phyloP scores from a whole-genome alignment of 1,139 yeast genomes.

The Debaryomyces sp. region DNA sequence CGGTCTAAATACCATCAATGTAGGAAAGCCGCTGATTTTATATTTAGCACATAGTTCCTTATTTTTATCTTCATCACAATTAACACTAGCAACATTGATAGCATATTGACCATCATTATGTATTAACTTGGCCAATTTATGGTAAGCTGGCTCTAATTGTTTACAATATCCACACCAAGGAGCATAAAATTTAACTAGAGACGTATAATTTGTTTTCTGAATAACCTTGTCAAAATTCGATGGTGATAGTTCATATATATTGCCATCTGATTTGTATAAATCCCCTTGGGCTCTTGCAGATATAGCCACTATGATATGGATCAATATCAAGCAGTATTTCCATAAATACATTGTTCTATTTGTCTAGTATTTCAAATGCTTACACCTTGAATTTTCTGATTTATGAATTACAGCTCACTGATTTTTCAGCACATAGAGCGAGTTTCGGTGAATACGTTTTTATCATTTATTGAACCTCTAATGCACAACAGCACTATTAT shows the following conservation, averaged over 20 bases:
- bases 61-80: slow-evolving; percentile 76
- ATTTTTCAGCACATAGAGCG: neutral
- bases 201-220: slow-evolving; percentile 68
- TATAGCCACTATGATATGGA: neutral
- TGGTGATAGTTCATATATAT: slow-evolving; percentile 60
- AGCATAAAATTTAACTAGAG: slow-evolving; percentile 90
- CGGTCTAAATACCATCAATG: slow-evolving; percentile 79
- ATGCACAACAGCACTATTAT: neutral
- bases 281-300: slow-evolving; percentile 14
- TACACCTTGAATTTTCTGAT: neutral
- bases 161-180: slow-evolving; percentile 95
- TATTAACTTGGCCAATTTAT: slow-evolving; percentile 63
- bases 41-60: slow-evolving; percentile 70
- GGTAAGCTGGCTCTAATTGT: slow-evolving; percentile 56
- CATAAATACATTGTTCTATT: slow-evolving; percentile 1
- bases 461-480: neutral
- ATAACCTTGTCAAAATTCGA: slow-evolving; percentile 67
- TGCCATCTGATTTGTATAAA: slow-evolving; percentile 44
- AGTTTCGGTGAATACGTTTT: neutral
- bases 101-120: slow-evolving; percentile 51
- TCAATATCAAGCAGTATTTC: neutral
- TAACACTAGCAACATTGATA: slow-evolving; percentile 79
- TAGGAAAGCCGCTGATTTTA: slow-evolving; percentile 77
- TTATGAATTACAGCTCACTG: neutral
- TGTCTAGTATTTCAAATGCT: neutral